Evolutionary conservation across 2,329 filamentous ascomycete genomes (phyloP).

Genomic region (Blastomyces percursus): DNA sequence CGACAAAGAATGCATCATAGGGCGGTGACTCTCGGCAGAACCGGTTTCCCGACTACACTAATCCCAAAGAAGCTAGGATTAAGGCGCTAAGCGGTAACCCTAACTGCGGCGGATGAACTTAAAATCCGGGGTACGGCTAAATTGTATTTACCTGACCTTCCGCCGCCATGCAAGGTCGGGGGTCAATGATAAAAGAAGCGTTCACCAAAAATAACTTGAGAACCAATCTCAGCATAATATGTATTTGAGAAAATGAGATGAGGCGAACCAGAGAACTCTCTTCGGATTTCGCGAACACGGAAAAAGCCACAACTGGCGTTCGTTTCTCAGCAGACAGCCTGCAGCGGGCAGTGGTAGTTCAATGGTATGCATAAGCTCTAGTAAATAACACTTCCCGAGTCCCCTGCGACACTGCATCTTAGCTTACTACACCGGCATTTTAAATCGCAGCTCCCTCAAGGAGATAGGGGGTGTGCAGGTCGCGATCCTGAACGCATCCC

Average conservation of each 20-base stretch:
- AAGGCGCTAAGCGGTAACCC: background rate
- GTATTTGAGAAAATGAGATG: too few species aligned
- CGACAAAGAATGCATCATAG: constrained; percentile 2
- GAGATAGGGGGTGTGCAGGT: background rate
- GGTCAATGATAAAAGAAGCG: too few species aligned
- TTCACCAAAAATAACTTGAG: too few species aligned
- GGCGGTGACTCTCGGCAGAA: background rate
- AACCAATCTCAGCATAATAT: too few species aligned
- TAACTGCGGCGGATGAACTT: constrained; percentile 3
- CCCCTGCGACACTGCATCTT: background rate
- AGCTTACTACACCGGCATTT: background rate
- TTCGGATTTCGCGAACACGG: background rate
- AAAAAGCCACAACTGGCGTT: background rate
- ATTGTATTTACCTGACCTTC: background rate
- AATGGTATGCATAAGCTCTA: background rate
- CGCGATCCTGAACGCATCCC: background rate
- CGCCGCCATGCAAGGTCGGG: too few species aligned
- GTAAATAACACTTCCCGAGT: background rate
- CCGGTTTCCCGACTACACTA: background rate
- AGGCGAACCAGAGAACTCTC: too few species aligned
- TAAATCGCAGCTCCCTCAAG: background rate
- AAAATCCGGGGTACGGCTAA: constrained; percentile 1
- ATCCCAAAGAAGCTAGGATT: background rate
- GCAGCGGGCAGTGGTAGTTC: background rate
- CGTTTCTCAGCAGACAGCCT: background rate